A percentile compares a stretch with the other conserved stretches of the same genome.
Conservation (phyloP, 768 basidiomycete genomes). For the Boletus vinaceobasis region DNA sequence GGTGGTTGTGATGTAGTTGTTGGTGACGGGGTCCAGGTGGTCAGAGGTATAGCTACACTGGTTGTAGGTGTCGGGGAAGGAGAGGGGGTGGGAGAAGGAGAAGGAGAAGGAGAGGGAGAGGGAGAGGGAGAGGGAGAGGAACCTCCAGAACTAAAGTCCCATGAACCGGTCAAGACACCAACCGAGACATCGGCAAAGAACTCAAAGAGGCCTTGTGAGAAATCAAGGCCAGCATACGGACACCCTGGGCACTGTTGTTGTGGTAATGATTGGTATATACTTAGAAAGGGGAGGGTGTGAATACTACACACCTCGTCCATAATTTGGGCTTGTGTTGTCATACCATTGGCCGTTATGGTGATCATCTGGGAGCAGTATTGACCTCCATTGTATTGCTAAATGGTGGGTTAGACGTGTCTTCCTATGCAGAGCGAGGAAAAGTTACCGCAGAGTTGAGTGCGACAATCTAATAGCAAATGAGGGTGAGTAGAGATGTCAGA, state of each 20-base stretch:
- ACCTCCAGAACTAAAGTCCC: constrained; percentile 41
- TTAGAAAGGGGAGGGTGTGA: background rate
- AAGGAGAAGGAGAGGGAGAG: too few species aligned
- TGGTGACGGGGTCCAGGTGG: constrained; percentile 21
- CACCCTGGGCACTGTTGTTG: constrained; percentile 61
- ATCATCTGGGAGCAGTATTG: constrained; percentile 59
- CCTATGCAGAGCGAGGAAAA: background rate
- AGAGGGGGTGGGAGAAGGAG: constrained; percentile 18
- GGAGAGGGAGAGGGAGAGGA: constrained; percentile 14
- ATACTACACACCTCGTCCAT: constrained; percentile 49
- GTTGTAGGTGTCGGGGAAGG: constrained; percentile 14
- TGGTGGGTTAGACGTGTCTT: background rate
- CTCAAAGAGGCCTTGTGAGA: constrained; percentile 63
- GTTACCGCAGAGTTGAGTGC: constrained; percentile 37
- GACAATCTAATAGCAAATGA: constrained; percentile 43
- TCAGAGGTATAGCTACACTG: constrained; percentile 9
- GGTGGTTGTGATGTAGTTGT: constrained; percentile 24
- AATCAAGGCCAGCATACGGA: constrained; percentile 61
- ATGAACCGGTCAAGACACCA: constrained; percentile 60
- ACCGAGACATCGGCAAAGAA: constrained; percentile 46
- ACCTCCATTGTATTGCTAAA: constrained; percentile 54
- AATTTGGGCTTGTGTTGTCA: constrained; percentile 54
- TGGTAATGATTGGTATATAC: background rate
- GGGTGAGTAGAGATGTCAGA: constrained; percentile 2
- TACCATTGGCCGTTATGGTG: constrained; percentile 58